Conservation (phyloP, 768 basidiomycete genomes). For the Kwoniella newhampshirensis region DNA sequence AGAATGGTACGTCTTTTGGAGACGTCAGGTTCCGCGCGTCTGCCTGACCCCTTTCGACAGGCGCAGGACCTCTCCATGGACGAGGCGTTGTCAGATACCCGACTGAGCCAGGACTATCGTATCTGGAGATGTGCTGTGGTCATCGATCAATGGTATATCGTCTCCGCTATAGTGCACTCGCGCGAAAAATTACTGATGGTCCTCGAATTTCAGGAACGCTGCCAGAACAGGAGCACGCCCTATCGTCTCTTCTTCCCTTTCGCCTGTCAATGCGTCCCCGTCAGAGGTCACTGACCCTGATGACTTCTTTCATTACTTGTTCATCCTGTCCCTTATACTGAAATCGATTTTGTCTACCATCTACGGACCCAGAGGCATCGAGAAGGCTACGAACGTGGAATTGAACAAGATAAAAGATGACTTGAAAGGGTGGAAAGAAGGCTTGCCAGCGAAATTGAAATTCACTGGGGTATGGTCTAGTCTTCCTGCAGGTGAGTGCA, state of each 20-base stretch:
- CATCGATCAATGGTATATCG: conserved; percentile 24
- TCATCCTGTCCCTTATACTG: conserved; percentile 8
- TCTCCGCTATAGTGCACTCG: background rate
- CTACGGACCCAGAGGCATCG: conserved; percentile 21
- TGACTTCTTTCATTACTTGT: conserved; percentile 7
- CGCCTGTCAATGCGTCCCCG: background rate
- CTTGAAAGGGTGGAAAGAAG: conserved; percentile 8
- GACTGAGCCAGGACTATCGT: conserved; percentile 5
- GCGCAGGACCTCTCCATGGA: conserved; percentile 27
- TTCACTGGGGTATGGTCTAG: conserved; percentile 12
- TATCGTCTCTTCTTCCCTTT: conserved; percentile 5
- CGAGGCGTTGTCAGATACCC: background rate
- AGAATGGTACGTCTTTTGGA: conserved; percentile 17
- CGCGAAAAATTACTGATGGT: no score
- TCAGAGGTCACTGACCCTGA: no score
- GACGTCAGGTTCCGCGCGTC: background rate
- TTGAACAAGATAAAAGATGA: conserved; percentile 9
- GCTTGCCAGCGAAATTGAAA: conserved; percentile 4
- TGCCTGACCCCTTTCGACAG: conserved; percentile 2
- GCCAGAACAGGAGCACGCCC: conserved; percentile 16
- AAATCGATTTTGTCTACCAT: conserved; percentile 2
- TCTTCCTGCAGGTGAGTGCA: conserved; percentile 7
- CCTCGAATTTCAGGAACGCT: conserved; percentile 26
- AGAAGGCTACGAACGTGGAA: conserved; percentile 8
- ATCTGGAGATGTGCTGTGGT: conserved; percentile 28